Evolutionary conservation across 1,284 basidiomycete genomes (phyloP).

Genomic region (Sanguinoderma infundibulare): DNA sequence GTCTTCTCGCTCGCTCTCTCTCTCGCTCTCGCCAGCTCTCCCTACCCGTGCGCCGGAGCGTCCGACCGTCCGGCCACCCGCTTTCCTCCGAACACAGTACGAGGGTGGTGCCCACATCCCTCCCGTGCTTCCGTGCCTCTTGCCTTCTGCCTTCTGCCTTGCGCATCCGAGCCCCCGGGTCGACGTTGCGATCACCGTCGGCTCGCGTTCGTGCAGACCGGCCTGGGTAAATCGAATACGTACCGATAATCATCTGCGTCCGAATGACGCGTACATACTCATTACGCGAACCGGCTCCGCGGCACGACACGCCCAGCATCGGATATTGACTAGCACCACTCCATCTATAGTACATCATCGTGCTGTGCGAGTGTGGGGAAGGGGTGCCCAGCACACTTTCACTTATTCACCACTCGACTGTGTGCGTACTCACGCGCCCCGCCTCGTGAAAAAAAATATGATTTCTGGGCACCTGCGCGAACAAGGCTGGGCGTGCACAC

Average conservation of each 20-base stretch:
- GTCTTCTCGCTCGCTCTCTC: too few species aligned
- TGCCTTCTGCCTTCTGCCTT: slow-evolving; percentile 1
- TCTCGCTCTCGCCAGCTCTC: too few species aligned
- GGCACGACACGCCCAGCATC: slow-evolving; percentile 3
- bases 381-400: neutral
- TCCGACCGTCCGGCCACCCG: neutral
- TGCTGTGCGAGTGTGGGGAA: too few species aligned
- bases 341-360: too few species aligned
- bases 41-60: too few species aligned
- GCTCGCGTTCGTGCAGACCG: neutral
- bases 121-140: neutral
- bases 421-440: neutral
- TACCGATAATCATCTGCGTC: neutral
- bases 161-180: neutral
- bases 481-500: neutral
- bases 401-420: neutral
- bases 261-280: neutral
- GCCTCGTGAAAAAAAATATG: too few species aligned
- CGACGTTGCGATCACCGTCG: neutral
- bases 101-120: too few species aligned
- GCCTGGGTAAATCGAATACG: neutral
- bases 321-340: neutral
- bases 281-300: slow-evolving; percentile 5
- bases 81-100: neutral
- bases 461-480: neutral